These are phyloP conservation scores for Sedum album DNA, from an alignment of 164 flowering plant species.

Conservation along the genomic window DNA sequence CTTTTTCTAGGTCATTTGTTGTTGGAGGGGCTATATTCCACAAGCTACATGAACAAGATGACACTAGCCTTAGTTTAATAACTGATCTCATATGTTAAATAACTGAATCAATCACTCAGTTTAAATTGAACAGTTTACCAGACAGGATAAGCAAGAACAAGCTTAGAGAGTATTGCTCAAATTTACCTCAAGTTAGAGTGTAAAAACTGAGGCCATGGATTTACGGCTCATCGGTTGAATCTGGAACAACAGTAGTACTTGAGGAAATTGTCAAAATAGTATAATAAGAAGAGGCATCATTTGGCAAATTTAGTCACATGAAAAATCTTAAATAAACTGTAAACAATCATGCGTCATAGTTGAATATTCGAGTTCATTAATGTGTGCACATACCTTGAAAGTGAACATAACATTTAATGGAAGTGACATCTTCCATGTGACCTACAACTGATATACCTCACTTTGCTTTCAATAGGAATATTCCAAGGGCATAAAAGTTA, in stretches of 20 bases:
- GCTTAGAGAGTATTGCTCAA: neutral
- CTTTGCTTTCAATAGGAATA: slow-evolving; percentile 1
- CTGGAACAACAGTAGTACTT: neutral
- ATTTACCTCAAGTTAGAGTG: neutral
- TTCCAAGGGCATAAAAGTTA: neutral
- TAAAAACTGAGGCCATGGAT: neutral
- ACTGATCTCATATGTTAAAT: neutral
- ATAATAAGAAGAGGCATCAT: neutral
- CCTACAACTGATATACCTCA: neutral
- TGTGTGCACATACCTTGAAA: neutral
- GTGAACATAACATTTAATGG: slow-evolving; percentile 4
- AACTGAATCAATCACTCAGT: neutral
- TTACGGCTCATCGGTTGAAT: neutral
- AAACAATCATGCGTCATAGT: neutral
- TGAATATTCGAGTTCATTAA: slow-evolving; percentile 1
- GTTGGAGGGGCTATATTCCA: neutral
- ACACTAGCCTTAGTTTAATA: neutral
- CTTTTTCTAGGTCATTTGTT: slow-evolving; percentile 1
- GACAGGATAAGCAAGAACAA: too few species aligned
- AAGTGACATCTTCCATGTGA: neutral
- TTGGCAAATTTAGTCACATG: neutral
- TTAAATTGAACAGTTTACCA: too few species aligned
- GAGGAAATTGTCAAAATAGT: neutral
- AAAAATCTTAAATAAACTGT: neutral
- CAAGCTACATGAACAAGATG: neutral